These are phyloP conservation scores for Schrenkiella parvula DNA, from an alignment of 345 rosid genomes.

Conservation along the genomic window DNA sequence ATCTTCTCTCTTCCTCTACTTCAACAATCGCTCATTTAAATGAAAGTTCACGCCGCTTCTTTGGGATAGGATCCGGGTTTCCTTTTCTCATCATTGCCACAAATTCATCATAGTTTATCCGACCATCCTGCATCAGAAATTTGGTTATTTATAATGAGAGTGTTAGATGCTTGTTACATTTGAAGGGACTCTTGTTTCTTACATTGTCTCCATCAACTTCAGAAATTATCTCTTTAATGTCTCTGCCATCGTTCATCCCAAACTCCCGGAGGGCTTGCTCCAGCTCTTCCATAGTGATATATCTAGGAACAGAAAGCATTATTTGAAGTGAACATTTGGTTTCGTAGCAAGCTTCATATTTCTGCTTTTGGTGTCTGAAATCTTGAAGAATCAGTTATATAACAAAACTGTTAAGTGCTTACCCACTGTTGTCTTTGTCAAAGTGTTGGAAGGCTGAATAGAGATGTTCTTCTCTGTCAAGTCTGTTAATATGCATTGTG, in stretches of 20 bases:
- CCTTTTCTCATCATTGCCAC: slow-evolving; percentile 99
- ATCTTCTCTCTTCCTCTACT: slow-evolving; percentile 25
- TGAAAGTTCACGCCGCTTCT: slow-evolving; percentile 76
- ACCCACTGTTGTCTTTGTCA: slow-evolving; percentile 79
- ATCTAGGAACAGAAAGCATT: slow-evolving; percentile 30
- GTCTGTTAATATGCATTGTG: slow-evolving; percentile 59
- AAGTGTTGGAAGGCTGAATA: slow-evolving; percentile 73
- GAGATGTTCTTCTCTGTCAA: slow-evolving; percentile 73
- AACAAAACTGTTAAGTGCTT: slow-evolving; percentile 10
- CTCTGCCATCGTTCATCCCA: slow-evolving; percentile 58
- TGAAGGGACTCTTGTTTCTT: slow-evolving; percentile 30
- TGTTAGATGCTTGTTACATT: neutral
- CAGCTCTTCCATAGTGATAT: slow-evolving; percentile 57
- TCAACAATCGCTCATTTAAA: slow-evolving; percentile 22
- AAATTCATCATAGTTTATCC: slow-evolving; percentile 89
- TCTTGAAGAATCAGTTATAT: neutral
- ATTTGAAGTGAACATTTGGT: neutral
- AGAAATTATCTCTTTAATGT: slow-evolving; percentile 51
- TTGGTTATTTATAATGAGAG: neutral
- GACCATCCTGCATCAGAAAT: slow-evolving; percentile 57
- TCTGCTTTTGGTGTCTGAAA: neutral
- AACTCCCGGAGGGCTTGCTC: slow-evolving; percentile 56
- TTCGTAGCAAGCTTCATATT: neutral
- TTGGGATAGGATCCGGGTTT: slow-evolving; percentile 71
- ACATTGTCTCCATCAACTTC: slow-evolving; percentile 60